These are phyloP conservation scores for Farysia itapuensis DNA, from an alignment of 1,284 basidiomycete species.

Conservation along the genomic window DNA sequence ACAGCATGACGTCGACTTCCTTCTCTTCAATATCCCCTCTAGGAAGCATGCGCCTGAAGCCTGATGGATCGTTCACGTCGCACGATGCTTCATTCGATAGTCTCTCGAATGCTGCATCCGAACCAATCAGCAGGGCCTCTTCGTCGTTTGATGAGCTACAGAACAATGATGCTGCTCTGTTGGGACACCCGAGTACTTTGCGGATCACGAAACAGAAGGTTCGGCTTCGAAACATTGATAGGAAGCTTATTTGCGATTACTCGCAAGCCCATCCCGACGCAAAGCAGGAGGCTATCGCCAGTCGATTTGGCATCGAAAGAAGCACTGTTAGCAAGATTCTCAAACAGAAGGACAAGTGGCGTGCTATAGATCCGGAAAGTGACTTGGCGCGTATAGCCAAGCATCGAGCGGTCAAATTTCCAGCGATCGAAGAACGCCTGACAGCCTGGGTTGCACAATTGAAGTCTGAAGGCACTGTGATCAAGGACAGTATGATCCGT, in stretches of 20 bases:
- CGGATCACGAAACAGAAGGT: constrained; percentile 36
- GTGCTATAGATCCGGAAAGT: constrained; percentile 64
- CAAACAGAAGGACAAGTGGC: constrained; percentile 78
- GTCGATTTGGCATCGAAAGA: constrained; percentile 75
- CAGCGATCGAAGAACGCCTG: constrained; percentile 72
- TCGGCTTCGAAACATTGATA: constrained; percentile 38
- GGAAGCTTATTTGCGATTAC: constrained; percentile 38
- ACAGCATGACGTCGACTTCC: constrained; percentile 34
- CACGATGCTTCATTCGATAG: constrained; percentile 38
- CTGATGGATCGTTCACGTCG: constrained; percentile 36
- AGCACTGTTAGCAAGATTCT: constrained; percentile 92
- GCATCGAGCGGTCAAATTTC: constrained; percentile 64
- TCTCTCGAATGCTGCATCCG: constrained; percentile 24
- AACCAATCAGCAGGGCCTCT: constrained; percentile 28
- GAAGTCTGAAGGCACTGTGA: constrained; percentile 64
- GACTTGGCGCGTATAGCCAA: constrained; percentile 38
- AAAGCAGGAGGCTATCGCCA: constrained; percentile 43
- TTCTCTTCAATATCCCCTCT: constrained; percentile 36
- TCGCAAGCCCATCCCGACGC: constrained; percentile 15
- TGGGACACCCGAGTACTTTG: constrained; percentile 14
- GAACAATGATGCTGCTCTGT: constrained; percentile 8
- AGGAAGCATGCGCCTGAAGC: constrained; percentile 19
- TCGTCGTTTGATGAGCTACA: constrained; percentile 26
- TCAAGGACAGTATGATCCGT: constrained; percentile 74
- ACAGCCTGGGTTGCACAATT: constrained; percentile 68